phyloP scores from a whole-genome alignment of 306 rosid genomes.

The Quercus robur region DNA sequence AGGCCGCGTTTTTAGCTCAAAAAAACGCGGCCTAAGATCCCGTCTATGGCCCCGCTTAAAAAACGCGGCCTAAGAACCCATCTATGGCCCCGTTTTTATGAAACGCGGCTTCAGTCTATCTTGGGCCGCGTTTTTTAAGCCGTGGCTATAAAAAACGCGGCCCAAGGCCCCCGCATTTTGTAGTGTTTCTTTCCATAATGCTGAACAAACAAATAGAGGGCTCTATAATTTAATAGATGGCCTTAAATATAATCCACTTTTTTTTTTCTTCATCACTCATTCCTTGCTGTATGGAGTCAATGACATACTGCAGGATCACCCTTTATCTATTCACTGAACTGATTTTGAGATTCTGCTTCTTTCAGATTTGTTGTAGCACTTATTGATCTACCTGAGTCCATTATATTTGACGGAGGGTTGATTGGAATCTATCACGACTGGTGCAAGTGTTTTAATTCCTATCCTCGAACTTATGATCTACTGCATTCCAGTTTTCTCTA shows the following conservation, averaged over 20 bases:
- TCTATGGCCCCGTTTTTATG: too few relatives aligned
- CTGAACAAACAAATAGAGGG: neutral
- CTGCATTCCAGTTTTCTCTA: conserved; percentile 78
- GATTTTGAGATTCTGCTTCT: conserved; percentile 4
- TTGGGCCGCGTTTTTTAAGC: too few relatives aligned
- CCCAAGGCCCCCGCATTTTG: too few relatives aligned
- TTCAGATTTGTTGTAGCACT: conserved; percentile 90
- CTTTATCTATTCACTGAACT: conserved; percentile 6
- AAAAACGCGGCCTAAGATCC: too few relatives aligned
- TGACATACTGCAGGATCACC: neutral
- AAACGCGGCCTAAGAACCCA: too few relatives aligned
- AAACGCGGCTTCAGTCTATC: too few relatives aligned
- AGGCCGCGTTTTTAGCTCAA: too few relatives aligned
- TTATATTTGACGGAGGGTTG: conserved; percentile 79
- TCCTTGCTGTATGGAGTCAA: neutral
- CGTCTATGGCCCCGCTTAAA: too few relatives aligned
- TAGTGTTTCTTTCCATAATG: neutral
- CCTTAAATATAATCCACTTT: neutral
- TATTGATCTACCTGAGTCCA: conserved; percentile 52
- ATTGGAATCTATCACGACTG: conserved; percentile 94
- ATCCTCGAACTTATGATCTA: conserved; percentile 89
- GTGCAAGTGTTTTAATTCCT: conserved; percentile 84
- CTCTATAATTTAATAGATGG: neutral
- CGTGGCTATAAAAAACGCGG: too few relatives aligned
- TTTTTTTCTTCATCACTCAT: neutral